Conservation (phyloP, 805 yeast genomes). For the Hanseniaspora valbyensis region DNA sequence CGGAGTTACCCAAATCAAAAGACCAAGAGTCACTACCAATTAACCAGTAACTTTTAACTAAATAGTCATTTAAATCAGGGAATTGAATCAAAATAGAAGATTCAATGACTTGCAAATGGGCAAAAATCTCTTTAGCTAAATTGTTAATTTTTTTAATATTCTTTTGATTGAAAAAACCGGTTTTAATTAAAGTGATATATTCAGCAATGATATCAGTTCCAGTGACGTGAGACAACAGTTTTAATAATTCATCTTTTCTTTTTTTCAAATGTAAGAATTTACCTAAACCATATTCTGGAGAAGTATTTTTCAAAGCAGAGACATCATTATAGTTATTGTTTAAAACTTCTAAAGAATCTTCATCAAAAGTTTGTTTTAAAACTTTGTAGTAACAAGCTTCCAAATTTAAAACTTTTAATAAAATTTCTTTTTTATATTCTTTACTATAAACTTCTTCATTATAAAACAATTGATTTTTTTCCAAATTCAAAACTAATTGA, state of each 20-base stretch:
- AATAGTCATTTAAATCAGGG: slow-evolving; percentile 36
- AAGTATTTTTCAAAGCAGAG: slow-evolving; percentile 35
- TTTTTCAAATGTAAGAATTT: slow-evolving; percentile 49
- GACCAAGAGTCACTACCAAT: slow-evolving; percentile 95
- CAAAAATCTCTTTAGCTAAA: slow-evolving; percentile 28
- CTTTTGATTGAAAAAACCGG: slow-evolving; percentile 20
- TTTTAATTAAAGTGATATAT: slow-evolving; percentile 48
- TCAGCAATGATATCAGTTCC: slow-evolving; percentile 48
- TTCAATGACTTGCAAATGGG: slow-evolving; percentile 32
- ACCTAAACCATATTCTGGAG: slow-evolving; percentile 87
- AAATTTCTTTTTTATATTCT: slow-evolving; percentile 5
- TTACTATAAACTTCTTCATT: slow-evolving; percentile 12
- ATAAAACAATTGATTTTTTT: slow-evolving; percentile 12
- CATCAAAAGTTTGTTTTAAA: slow-evolving; percentile 51
- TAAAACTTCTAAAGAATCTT: slow-evolving; percentile 44
- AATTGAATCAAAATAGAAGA: slow-evolving; percentile 33
- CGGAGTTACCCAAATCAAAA: slow-evolving; percentile 82
- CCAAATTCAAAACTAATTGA: slow-evolving; percentile 11
- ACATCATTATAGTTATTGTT: slow-evolving; percentile 42
- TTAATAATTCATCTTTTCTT: slow-evolving; percentile 28
- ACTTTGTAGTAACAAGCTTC: slow-evolving; percentile 73
- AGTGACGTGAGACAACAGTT: neutral
- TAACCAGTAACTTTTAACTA: slow-evolving; percentile 57
- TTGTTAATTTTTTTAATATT: slow-evolving; percentile 27
- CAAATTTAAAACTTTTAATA: slow-evolving; percentile 37